Conservation (phyloP, 352 stramenopile species). For the Globisporangium irregulare region DNA sequence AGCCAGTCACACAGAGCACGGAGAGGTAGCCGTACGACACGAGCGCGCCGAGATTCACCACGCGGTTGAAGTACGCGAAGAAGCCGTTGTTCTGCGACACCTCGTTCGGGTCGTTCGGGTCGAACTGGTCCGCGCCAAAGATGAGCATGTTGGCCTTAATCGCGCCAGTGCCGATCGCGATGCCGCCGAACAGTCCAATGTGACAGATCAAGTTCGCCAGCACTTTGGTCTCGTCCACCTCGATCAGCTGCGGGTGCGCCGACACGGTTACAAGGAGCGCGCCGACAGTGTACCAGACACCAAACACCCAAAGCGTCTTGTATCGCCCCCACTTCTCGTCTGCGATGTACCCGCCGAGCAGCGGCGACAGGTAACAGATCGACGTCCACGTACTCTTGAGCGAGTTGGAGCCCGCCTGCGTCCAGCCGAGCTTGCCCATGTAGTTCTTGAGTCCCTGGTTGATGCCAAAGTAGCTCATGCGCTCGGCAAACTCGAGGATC, state of each 20-base stretch:
- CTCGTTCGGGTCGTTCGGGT: conserved; percentile 81
- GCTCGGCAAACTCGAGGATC: conserved; percentile 83
- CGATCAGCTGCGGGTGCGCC: too few relatives aligned
- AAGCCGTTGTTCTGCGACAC: conserved; percentile 80
- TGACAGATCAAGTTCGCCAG: conserved; percentile 29
- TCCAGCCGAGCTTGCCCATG: conserved; percentile 72
- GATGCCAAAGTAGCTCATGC: conserved; percentile 86
- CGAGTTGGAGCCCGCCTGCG: conserved; percentile 77
- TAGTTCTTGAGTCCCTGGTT: conserved; percentile 89
- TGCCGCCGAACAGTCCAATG: conserved; percentile 68
- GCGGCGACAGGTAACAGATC: conserved; percentile 82
- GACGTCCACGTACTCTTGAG: conserved; percentile 89
- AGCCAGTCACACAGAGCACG: conserved; percentile 85
- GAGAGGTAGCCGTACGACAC: conserved; percentile 91
- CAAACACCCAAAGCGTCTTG: too few relatives aligned
- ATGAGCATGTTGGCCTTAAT: conserved; percentile 89
- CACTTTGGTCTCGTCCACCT: too few relatives aligned
- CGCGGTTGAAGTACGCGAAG: conserved; percentile 92
- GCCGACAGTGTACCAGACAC: too few relatives aligned
- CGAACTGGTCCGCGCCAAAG: conserved; percentile 85
- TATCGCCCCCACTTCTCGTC: conserved; percentile 81
- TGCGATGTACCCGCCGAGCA: conserved; percentile 81
- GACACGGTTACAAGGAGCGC: too few relatives aligned
- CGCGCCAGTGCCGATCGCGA: conserved; percentile 75
- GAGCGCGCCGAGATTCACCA: conserved; percentile 90